Evolutionary conservation across 2,329 filamentous ascomycete genomes (phyloP).

Genomic region (Alternaria rosae): DNA sequence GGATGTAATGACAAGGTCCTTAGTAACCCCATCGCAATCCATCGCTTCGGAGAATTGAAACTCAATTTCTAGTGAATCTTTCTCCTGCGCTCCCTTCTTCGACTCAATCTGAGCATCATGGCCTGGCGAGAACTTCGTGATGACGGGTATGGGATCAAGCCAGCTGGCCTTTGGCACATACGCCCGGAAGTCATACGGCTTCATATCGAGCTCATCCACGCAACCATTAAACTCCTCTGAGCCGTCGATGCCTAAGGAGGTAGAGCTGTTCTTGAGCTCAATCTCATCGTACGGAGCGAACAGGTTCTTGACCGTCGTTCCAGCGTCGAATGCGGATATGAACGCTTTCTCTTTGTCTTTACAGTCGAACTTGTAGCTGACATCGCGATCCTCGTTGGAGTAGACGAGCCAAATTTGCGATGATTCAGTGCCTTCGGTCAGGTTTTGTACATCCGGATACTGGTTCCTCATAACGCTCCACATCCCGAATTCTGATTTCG

Average conservation of each 20-base stretch:
- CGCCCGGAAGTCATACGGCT: slow-evolving; percentile 65
- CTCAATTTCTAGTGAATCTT: background rate
- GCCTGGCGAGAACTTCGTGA: slow-evolving; percentile 67
- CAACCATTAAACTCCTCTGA: slow-evolving; percentile 63
- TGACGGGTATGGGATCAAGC: slow-evolving; percentile 61
- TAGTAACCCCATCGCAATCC: background rate
- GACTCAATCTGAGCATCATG: slow-evolving; percentile 67
- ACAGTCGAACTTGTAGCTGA: background rate
- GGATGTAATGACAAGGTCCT: background rate
- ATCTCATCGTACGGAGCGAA: slow-evolving; percentile 68
- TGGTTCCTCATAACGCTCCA: slow-evolving; percentile 66
- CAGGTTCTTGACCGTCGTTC: slow-evolving; percentile 66
- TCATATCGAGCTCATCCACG: slow-evolving; percentile 60
- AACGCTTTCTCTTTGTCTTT: slow-evolving; percentile 47
- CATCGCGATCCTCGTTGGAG: background rate
- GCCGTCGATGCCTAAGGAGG: slow-evolving; percentile 46
- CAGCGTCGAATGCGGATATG: slow-evolving; percentile 63
- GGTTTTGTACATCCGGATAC: slow-evolving; percentile 58
- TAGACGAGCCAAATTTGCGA: background rate
- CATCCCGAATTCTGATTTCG: slow-evolving; percentile 45
- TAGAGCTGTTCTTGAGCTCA: slow-evolving; percentile 57
- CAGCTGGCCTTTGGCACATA: slow-evolving; percentile 64
- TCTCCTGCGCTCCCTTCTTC: slow-evolving; percentile 50
- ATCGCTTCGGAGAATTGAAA: background rate
- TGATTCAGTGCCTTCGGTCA: background rate